A percentile compares a stretch with the other conserved stretches of the same genome.
Conservation (phyloP, 108 stramenopile genomes). For the Ochromonas danica region DNA sequence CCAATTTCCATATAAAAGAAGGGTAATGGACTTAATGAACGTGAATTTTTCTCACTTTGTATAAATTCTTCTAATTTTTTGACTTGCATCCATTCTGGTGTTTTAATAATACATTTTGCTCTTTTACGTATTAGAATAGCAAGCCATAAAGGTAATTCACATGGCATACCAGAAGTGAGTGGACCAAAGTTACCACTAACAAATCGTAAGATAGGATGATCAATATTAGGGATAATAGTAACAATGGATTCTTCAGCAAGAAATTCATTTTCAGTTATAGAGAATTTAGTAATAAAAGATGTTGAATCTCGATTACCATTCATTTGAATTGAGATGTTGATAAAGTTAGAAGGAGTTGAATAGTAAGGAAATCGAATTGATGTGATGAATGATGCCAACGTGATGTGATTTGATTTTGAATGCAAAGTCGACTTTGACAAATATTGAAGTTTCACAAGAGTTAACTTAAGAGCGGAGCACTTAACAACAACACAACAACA, state of each 20-base stretch:
- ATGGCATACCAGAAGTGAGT: not conserved
- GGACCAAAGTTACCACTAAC: constrained; percentile 6
- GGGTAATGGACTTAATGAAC: not conserved
- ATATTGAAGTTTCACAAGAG: no score
- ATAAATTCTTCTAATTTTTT: not conserved
- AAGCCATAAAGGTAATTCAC: constrained; percentile 21
- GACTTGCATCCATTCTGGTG: constrained; percentile 7
- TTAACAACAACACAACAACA: no score
- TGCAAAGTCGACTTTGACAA: no score
- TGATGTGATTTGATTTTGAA: no score
- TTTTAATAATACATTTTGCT: not conserved
- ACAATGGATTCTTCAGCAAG: not conserved
- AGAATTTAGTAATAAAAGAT: not conserved
- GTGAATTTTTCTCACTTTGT: not conserved
- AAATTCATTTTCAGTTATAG: not conserved
- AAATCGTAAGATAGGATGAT: not conserved
- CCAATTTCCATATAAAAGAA: constrained; percentile 18
- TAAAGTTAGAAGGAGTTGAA: no score
- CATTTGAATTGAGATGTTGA: no score
- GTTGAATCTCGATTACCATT: no score
- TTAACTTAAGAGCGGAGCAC: no score
- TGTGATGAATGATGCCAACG: no score
- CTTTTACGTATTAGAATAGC: not conserved
- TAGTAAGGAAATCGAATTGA: no score
- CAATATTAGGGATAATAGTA: not conserved